These are phyloP conservation scores for Phytopythium delawarense DNA, from an alignment of 352 stramenopile species.

Conservation along the genomic window DNA sequence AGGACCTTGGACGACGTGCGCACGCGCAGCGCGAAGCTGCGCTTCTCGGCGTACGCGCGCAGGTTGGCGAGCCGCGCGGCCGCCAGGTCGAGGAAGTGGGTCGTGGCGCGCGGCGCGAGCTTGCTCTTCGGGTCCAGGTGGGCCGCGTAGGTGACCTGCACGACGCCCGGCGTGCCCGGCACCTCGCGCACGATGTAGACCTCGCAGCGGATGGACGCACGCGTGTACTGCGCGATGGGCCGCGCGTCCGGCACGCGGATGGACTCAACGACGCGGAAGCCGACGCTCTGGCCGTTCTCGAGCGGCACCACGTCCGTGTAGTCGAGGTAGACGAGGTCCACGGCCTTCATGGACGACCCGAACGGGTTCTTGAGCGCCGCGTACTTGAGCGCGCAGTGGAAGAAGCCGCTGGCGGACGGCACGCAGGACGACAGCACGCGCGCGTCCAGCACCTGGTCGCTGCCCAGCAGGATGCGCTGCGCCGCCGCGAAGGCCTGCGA, in stretches of 20 bases:
- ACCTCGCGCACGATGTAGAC: conserved; percentile 79
- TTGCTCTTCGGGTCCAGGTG: conserved; percentile 83
- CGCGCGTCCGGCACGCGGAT: conserved; percentile 70
- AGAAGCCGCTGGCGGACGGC: conserved; percentile 52
- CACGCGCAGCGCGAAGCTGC: conserved; percentile 58
- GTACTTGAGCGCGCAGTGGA: conserved; percentile 84
- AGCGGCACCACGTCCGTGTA: conserved; percentile 81
- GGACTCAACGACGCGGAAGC: conserved; percentile 75
- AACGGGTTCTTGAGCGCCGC: conserved; percentile 81
- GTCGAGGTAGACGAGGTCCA: conserved; percentile 82
- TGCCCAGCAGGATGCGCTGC: conserved; percentile 56
- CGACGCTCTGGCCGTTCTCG: conserved; percentile 51
- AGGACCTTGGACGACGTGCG: conserved; percentile 10
- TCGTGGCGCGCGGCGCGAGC: conserved; percentile 46
- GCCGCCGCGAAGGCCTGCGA: conserved; percentile 52
- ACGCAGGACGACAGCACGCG: conserved; percentile 65
- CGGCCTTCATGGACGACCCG: conserved; percentile 25
- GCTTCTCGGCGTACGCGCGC: conserved; percentile 61
- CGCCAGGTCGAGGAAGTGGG: conserved; percentile 59
- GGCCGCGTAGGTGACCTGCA: conserved; percentile 81
- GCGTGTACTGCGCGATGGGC: conserved; percentile 51
- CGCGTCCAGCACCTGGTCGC: conserved; percentile 62
- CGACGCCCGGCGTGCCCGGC: conserved; percentile 42
- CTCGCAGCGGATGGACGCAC: conserved; percentile 74
- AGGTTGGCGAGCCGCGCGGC: conserved; percentile 52